Evolutionary conservation across 805 yeast species (phyloP).

Genomic region (Kazachstania psychrophila): DNA sequence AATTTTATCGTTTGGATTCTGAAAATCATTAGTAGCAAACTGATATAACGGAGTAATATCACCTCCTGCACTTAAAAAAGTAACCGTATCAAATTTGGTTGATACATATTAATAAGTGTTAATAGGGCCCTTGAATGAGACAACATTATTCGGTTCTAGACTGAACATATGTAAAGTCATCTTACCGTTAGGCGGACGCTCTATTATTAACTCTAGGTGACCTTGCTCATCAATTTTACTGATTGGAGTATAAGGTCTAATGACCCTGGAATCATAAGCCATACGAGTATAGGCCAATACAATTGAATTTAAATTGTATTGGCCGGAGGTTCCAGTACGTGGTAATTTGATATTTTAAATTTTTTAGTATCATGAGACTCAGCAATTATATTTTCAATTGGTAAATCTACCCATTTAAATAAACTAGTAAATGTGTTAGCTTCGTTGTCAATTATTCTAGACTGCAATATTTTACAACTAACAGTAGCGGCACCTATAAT

Average conservation of each 20-base stretch:
- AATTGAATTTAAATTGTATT: constrained; percentile 70
- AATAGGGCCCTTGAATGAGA: constrained; percentile 89
- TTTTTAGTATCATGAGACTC: constrained; percentile 57
- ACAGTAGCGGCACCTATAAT: not conserved
- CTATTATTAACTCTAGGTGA: constrained; percentile 66
- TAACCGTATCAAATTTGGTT: constrained; percentile 70
- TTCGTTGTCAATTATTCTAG: not conserved
- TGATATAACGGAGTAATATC: constrained; percentile 96
- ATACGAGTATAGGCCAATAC: constrained; percentile 73
- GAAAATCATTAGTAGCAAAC: constrained; percentile 62
- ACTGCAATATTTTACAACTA: not conserved
- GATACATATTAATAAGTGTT: constrained; percentile 84
- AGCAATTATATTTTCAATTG: constrained; percentile 34
- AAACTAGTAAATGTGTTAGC: constrained; percentile 44
- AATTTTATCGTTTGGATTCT: constrained; percentile 80
- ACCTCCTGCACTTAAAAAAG: constrained; percentile 89
- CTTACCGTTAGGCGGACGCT: constrained; percentile 77
- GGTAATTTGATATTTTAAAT: constrained; percentile 64
- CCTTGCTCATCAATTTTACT: constrained; percentile 65
- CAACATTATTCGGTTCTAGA: constrained; percentile 68
- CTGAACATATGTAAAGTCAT: constrained; percentile 64
- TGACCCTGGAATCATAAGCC: constrained; percentile 73
- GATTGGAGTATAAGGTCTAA: constrained; percentile 86
- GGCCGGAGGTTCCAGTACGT: constrained; percentile 54
- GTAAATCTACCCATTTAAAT: constrained; percentile 63